Percentiles rank a stretch among this genome's conserved stretches.
These are phyloP conservation scores for Penicillium robsamsonii DNA, from an alignment of 495 filamentous ascomycete genomes.

Conservation along the genomic window DNA sequence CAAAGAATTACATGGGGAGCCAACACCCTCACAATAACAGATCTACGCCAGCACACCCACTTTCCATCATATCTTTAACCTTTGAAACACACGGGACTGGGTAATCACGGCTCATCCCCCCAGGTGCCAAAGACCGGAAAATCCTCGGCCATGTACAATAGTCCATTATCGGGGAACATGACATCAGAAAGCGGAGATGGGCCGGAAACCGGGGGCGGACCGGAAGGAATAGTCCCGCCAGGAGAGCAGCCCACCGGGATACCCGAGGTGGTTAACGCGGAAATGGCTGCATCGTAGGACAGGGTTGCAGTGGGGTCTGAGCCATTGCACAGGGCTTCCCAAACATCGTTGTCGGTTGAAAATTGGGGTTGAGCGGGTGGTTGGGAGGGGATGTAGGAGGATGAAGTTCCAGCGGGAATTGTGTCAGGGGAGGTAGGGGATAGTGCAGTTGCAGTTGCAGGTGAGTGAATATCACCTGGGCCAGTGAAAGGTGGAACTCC, in stretches of 20 bases:
- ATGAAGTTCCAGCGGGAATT: constrained; percentile 10
- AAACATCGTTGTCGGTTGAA: constrained; percentile 24
- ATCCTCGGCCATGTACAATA: constrained; percentile 44
- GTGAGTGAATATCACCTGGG: constrained; percentile 7
- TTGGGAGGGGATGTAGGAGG: constrained; percentile 15
- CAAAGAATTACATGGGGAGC: neutral
- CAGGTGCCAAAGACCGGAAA: constrained; percentile 40
- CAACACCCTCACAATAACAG: constrained; percentile 1
- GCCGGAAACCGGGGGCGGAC: constrained; percentile 16
- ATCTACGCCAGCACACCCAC: neutral
- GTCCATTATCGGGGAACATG: constrained; percentile 40
- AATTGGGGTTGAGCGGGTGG: constrained; percentile 13
- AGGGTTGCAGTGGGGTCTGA: constrained; percentile 27
- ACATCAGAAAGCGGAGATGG: constrained; percentile 42
- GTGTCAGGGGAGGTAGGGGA: constrained; percentile 33
- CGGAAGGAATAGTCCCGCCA: constrained; percentile 36
- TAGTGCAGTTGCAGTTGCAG: constrained; percentile 10
- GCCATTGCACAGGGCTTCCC: constrained; percentile 35
- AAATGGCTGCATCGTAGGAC: constrained; percentile 46
- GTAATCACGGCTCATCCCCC: constrained; percentile 25
- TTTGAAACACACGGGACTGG: neutral
- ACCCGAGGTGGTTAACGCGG: constrained; percentile 48
- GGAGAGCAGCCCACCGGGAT: constrained; percentile 43
- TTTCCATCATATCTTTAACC: neutral
- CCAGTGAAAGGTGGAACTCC: constrained; percentile 13